phyloP scores from a whole-genome alignment of 768 basidiomycete species.

The Pleurotus platypus region DNA sequence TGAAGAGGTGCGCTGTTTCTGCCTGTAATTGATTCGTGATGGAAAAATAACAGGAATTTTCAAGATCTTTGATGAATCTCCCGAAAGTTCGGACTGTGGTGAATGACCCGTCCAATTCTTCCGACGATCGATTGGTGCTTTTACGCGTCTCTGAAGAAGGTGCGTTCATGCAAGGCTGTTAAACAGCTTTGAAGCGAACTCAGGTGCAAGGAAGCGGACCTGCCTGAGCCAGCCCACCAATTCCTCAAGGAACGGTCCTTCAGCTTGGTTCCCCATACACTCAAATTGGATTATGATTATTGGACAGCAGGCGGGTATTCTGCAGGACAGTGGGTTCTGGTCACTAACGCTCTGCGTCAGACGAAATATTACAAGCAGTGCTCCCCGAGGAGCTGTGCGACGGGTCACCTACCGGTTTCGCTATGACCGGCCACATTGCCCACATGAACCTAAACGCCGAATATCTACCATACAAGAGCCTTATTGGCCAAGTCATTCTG shows the following conservation, averaged over 20 bases:
- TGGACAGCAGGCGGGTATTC: slow-evolving; percentile 73
- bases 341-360: slow-evolving; percentile 32
- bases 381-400: slow-evolving; percentile 77
- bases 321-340: not conserved
- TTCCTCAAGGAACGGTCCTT: slow-evolving; percentile 55
- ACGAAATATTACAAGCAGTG: slow-evolving; percentile 79
- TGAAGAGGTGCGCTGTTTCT: slow-evolving; percentile 50
- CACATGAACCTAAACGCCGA: slow-evolving; percentile 90
- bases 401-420: slow-evolving; percentile 83
- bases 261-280: slow-evolving; percentile 51
- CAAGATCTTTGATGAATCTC: slow-evolving; percentile 62
- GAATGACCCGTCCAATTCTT: slow-evolving; percentile 41
- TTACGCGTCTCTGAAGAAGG: slow-evolving; percentile 60
- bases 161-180: slow-evolving; percentile 25
- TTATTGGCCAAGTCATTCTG: slow-evolving; percentile 89
- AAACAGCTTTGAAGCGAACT: slow-evolving; percentile 16
- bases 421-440: slow-evolving; percentile 88
- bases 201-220: slow-evolving; percentile 58
- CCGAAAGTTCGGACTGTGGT: slow-evolving; percentile 65
- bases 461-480: slow-evolving; percentile 85
- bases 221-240: slow-evolving; percentile 50
- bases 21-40: not conserved
- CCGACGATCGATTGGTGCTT: slow-evolving; percentile 61
- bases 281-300: slow-evolving; percentile 79
- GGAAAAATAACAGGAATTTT: slow-evolving; percentile 3